Evolutionary conservation across 805 yeast genomes (phyloP).

Genomic region (Candida orba): DNA sequence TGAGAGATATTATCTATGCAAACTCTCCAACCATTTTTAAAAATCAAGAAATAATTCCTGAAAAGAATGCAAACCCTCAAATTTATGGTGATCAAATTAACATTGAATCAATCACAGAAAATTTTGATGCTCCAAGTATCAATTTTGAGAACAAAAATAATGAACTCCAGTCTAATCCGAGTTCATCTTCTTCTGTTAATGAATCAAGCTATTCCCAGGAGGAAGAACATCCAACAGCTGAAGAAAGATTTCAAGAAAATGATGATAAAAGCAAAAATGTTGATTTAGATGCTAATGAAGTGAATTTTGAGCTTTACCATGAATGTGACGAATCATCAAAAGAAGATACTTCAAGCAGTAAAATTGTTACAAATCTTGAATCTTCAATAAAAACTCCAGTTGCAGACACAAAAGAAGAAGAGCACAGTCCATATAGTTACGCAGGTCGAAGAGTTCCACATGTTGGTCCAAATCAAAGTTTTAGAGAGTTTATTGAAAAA

Average conservation of each 20-base stretch:
- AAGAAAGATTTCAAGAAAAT: background rate
- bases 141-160: too few relatives aligned
- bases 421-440: conserved; percentile 16
- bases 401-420: conserved; percentile 6
- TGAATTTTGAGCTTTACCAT: background rate
- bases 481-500: conserved; percentile 13
- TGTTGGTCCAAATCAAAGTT: conserved; percentile 2
- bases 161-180: too few relatives aligned
- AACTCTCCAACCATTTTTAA: conserved; percentile 7
- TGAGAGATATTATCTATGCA: conserved; percentile 8
- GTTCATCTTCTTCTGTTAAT: too few relatives aligned
- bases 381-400: background rate
- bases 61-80: background rate
- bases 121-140: too few relatives aligned
- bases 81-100: background rate
- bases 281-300: background rate
- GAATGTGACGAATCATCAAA: background rate
- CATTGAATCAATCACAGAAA: too few relatives aligned
- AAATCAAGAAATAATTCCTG: background rate
- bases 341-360: background rate
- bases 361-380: background rate
- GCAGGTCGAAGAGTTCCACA: conserved; percentile 6
- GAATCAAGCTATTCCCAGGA: background rate
- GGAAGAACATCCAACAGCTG: background rate
- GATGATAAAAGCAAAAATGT: background rate